phyloP scores from a whole-genome alignment of 306 rosid species.

The Lathyrus sativus region DNA sequence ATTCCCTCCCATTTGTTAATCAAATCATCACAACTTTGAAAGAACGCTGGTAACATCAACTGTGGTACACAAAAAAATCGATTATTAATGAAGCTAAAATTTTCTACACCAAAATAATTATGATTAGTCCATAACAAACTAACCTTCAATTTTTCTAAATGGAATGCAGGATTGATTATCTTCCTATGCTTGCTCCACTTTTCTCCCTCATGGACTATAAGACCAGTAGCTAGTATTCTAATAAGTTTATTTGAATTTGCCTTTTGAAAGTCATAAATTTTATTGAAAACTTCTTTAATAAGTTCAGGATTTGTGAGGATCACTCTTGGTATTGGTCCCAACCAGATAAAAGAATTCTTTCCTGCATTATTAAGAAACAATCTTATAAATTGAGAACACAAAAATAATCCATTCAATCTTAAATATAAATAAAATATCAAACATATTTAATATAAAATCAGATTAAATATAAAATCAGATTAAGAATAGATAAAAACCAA shows the following conservation, averaged over 20 bases:
- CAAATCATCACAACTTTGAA: slow-evolving; percentile 34
- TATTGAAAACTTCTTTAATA: slow-evolving; percentile 44
- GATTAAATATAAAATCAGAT: no score
- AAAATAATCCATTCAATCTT: background rate
- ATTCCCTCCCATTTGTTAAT: slow-evolving; percentile 44
- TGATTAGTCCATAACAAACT: background rate
- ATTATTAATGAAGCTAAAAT: background rate
- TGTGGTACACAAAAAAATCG: background rate
- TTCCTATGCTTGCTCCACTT: slow-evolving; percentile 61
- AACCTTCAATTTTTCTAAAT: slow-evolving; percentile 60
- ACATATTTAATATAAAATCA: no score
- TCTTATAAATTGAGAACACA: no score
- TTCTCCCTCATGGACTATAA: slow-evolving; percentile 39
- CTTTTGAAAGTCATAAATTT: slow-evolving; percentile 41
- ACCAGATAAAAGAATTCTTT: slow-evolving; percentile 28
- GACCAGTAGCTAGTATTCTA: slow-evolving; percentile 39
- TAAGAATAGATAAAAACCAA: background rate
- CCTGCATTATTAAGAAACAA: background rate
- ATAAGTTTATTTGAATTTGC: background rate
- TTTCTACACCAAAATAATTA: no score
- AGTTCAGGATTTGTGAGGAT: slow-evolving; percentile 47
- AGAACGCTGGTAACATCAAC: slow-evolving; percentile 40
- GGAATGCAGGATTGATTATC: slow-evolving; percentile 61
- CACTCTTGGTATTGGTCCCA: slow-evolving; percentile 47
- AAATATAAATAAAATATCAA: no score